Evolutionary conservation across 257 asterid species (phyloP), one percentile per base, ranked within the genome.

Genomic region (Gardenia jasminoides): DNA sequence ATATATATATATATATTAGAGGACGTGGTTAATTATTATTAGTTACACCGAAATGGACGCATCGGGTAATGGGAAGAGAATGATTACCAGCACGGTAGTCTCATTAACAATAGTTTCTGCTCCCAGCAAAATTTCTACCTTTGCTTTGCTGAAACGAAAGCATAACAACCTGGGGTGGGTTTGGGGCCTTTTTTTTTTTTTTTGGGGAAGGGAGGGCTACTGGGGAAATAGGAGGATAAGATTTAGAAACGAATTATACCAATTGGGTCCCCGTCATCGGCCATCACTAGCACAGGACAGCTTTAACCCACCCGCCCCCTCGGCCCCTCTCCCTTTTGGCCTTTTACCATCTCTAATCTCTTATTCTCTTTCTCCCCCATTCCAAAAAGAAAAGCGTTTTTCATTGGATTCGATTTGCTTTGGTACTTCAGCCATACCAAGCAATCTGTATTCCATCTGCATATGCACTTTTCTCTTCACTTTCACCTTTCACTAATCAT

Each of bases 121-220:
- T 67, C 79, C 50, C 52, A 76, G 41, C 52, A 76, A 76, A 66
- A 33, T 26, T 68, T 74, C 52, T 41, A 75, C 50, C 80, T 78
- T 88, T 84, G 91, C 92, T 88, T 87, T 82, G 82, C 41, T 44
- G 30, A 74, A 79, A 84, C 83, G 89, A 83, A 83, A 90, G 88
- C 78, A 61, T 84, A 82, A 80, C 16, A 82, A n/a, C n/a, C n/a
- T 41, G 80, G 76, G 74, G 22, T 20, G 44, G 62, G n/a, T n/a
- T n/a, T n/a, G n/a, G n/a, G n/a, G n/a, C n/a, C n/a, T n/a, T n/a
- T n/a, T n/a, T n/a, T n/a, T n/a, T n/a, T n/a, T n/a, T n/a, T n/a
- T n/a, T n/a, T n/a, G n/a, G n/a, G n/a, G 28, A 22, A 22, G 15
- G 7, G 7, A 6, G 22, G 26, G 20, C n/a, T n/a, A n/a, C n/a